Evolutionary conservation across 257 asterid species (phyloP), one percentile per base, ranked within the genome.

Genomic region (Solanum habrochaites): DNA sequence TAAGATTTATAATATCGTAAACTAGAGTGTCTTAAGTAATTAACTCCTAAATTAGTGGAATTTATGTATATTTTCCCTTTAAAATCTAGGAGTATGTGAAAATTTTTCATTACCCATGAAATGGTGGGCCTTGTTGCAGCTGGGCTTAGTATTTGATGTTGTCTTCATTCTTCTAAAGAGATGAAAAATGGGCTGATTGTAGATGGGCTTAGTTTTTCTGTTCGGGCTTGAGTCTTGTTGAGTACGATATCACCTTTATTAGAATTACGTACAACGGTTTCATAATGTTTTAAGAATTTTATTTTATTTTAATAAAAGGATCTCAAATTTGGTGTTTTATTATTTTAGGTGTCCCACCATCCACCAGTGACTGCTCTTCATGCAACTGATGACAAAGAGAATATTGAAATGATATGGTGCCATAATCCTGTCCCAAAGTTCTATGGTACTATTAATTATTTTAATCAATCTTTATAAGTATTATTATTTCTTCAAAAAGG

Each of bases 291-390:
- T 37, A 37, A 73, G 81, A 37, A 52, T 52, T 52, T 52, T 16
- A 9, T 11, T 10, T 37, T 15, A 1, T 73, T 4, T 7, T 56
- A 37, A 37, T 73, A 37, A 9, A 37, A 73, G 81, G 42, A 73
- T 35, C 31, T 37, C 49, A 37, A 18, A 1, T 0, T 73, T 37
- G 20, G 16, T 80, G 42, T 81, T 35, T 11, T 78, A 9, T 70
- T 25, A 11, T 66, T n/a, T n/a, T 86, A 94, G 98, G 98, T 96
- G 67, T 96, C 98, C 0, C 98, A 96, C 91, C 98, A 96, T 85
- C 99, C 99, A 84, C 98, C 99, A 2, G 97, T 93, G 62, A 86
- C 94, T 12, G 98, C 97, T 8, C 94, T 97, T 72, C 97, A 94
- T 35, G 99, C 98, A 64, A 97, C 98, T 2, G 97, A 95, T 82